A percentile compares a stretch with the other conserved stretches of the same genome.
phyloP scores from a whole-genome alignment of 2,329 filamentous ascomycete species.

The Penicillium sp. region DNA sequence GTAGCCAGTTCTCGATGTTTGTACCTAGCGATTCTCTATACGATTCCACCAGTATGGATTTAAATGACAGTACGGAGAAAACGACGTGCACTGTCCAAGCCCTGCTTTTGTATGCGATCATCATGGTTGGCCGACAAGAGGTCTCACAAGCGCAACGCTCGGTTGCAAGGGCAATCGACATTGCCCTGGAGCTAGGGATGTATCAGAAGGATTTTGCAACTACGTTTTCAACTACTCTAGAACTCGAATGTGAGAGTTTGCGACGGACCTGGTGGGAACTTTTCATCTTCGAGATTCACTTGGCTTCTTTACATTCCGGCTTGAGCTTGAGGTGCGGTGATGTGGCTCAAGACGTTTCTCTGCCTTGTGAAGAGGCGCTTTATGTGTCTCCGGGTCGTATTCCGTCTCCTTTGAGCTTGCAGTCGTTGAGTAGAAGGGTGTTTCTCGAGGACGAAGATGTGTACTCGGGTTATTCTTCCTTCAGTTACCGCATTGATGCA shows the following conservation, averaged over 20 bases:
- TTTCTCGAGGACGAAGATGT: conserved; percentile 56
- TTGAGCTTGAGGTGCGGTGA: conserved; percentile 63
- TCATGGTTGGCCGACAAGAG: conserved; percentile 32
- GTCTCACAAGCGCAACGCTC: conserved; percentile 27
- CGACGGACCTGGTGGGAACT: conserved; percentile 84
- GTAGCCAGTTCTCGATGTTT: not conserved
- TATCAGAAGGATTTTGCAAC: conserved; percentile 60
- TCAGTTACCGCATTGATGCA: conserved; percentile 76
- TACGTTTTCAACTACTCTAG: conserved; percentile 33
- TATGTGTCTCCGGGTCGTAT: conserved; percentile 48
- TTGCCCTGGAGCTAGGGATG: conserved; percentile 72
- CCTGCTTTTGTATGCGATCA: conserved; percentile 33
- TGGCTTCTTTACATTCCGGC: conserved; percentile 59
- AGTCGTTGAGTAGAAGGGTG: not conserved
- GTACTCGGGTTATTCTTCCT: conserved; percentile 64
- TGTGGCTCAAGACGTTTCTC: conserved; percentile 60
- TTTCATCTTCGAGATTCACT: conserved; percentile 72
- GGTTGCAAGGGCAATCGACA: conserved; percentile 61
- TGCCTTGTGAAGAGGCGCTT: conserved; percentile 75
- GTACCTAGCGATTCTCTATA: conserved; percentile 27
- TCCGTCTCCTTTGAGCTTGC: conserved; percentile 37
- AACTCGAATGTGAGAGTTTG: conserved; percentile 71
- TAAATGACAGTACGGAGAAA: conserved; percentile 22
- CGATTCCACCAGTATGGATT: conserved; percentile 24
- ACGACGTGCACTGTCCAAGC: conserved; percentile 36